Conservation (phyloP, 2,329 filamentous ascomycete genomes). For the Fusarium xylarioides region DNA sequence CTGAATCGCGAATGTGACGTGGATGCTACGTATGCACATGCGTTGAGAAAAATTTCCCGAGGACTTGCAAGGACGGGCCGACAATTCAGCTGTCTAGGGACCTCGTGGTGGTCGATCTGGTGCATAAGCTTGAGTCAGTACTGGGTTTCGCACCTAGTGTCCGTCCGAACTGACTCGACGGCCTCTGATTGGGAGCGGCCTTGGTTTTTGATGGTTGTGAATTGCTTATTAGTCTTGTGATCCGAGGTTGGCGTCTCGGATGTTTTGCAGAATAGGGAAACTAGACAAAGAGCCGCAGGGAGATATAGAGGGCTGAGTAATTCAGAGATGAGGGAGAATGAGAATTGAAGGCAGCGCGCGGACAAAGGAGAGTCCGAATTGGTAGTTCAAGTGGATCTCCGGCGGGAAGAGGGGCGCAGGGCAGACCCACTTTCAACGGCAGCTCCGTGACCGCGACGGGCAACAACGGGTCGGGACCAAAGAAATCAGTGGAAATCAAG, state of each 20-base stretch:
- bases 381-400: background rate
- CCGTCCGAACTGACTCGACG: slow-evolving; percentile 22
- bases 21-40: slow-evolving; percentile 5
- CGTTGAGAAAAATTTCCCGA: slow-evolving; percentile 11
- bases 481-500: slow-evolving; percentile 3
- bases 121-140: slow-evolving; percentile 27
- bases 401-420: slow-evolving; percentile 22
- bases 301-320: background rate
- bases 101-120: slow-evolving; percentile 16
- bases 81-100: slow-evolving; percentile 31
- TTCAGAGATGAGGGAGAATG: background rate
- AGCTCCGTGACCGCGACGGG: slow-evolving; percentile 33
- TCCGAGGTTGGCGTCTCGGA: slow-evolving; percentile 5
- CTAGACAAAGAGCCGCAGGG: slow-evolving; percentile 1
- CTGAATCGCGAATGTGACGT: slow-evolving; percentile 34
- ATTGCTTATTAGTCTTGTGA: background rate
- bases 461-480: slow-evolving; percentile 24
- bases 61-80: slow-evolving; percentile 20
- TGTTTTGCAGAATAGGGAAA: slow-evolving; percentile 16
- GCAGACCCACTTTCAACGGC: slow-evolving; percentile 26
- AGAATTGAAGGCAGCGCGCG: background rate
- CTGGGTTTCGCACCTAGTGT: slow-evolving; percentile 6
- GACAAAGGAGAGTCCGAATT: slow-evolving; percentile 13
- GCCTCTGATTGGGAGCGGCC: slow-evolving; percentile 14
- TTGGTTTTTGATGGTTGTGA: background rate